Conservation (phyloP, 305 asterid genomes). For the Solanum chacoense region DNA sequence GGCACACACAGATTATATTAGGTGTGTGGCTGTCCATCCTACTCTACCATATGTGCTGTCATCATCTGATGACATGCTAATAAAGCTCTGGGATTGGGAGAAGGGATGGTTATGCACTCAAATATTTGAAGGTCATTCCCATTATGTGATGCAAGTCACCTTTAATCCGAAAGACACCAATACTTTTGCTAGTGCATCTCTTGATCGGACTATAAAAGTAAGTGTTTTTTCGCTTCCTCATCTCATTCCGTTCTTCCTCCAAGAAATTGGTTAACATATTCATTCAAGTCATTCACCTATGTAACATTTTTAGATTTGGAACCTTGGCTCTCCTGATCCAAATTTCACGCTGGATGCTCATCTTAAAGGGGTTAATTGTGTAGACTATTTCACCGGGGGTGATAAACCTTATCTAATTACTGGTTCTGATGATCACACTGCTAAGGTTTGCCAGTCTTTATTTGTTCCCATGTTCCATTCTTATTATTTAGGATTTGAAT, state of each 20-base stretch:
- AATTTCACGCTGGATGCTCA: constrained; percentile 98
- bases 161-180: constrained; percentile 97
- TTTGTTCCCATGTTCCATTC: constrained; percentile 1
- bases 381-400: constrained; percentile 96
- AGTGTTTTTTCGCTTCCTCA: neutral
- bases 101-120: constrained; percentile 97
- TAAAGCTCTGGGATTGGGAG: constrained; percentile 99
- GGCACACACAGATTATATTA: constrained; percentile 95
- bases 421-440: constrained; percentile 99
- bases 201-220: constrained; percentile 97
- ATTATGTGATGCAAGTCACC: constrained; percentile 99
- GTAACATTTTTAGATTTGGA: constrained; percentile 64
- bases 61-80: constrained; percentile 99
- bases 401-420: constrained; percentile 92
- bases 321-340: constrained; percentile 99
- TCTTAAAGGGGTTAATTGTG: constrained; percentile 94
- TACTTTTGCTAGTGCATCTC: constrained; percentile 99
- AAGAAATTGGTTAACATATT: neutral
- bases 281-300: neutral
- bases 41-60: constrained; percentile 90
- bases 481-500: neutral
- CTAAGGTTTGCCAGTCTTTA: constrained; percentile 54
- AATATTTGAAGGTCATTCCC: constrained; percentile 98
- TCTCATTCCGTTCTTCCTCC: neutral
- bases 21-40: constrained; percentile 98